Conservation (phyloP, 306 rosid genomes). For the Trifolium repens region DNA sequence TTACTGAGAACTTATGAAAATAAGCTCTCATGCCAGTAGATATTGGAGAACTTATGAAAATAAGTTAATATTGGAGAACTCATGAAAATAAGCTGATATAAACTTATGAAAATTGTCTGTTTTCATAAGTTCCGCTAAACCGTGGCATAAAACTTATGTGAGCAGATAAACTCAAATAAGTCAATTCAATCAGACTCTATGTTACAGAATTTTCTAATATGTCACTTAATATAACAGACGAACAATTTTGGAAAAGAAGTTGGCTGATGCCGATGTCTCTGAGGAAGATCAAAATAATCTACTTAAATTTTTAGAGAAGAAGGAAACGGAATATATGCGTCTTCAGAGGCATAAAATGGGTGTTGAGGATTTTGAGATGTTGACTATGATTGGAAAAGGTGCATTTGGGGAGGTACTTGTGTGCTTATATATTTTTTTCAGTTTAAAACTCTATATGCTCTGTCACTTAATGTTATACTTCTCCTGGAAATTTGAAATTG, state of each 20-base stretch:
- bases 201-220: constrained; percentile 3
- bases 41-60: too few species aligned
- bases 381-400: constrained; percentile 98
- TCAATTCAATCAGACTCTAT: too few species aligned
- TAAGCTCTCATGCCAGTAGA: too few species aligned
- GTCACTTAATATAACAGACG: constrained; percentile 55
- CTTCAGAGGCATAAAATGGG: constrained; percentile 99
- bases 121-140: too few species aligned
- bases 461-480: background rate
- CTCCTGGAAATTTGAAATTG: constrained; percentile 40
- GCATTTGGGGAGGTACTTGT: constrained; percentile 95
- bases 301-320: constrained; percentile 86
- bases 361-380: constrained; percentile 85
- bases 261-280: constrained; percentile 98
- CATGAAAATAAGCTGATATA: too few species aligned
- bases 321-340: constrained; percentile 98
- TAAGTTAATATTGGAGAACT: too few species aligned
- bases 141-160: too few species aligned
- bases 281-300: constrained; percentile 97
- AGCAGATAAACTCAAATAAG: too few species aligned
- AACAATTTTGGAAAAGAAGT: constrained; percentile 79
- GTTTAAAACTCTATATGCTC: background rate
- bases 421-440: background rate
- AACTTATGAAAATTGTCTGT: too few species aligned
- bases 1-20: too few species aligned